These are phyloP conservation scores for Dendrobium nobile DNA, from an alignment of 106 monocot genomes.

Conservation along the genomic window DNA sequence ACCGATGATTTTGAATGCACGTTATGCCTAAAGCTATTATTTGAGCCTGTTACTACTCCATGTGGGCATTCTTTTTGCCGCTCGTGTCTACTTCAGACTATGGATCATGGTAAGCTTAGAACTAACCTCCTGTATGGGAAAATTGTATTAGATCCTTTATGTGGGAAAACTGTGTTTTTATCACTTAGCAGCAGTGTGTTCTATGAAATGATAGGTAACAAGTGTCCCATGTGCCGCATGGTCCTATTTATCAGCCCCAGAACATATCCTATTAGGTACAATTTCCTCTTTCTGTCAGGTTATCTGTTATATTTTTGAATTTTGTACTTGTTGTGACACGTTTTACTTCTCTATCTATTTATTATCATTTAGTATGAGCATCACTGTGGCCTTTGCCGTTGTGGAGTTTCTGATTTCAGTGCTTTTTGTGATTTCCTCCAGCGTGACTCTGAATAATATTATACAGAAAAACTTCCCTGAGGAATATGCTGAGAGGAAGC, in stretches of 20 bases:
- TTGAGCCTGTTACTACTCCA: constrained; percentile 96
- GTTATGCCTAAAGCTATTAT: constrained; percentile 79
- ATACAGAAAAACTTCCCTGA: constrained; percentile 83
- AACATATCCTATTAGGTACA: constrained; percentile 89
- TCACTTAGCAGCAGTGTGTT: neutral
- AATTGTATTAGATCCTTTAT: neutral
- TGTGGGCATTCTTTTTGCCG: constrained; percentile 99
- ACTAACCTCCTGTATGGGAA: neutral
- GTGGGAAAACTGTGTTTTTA: neutral
- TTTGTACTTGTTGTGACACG: neutral
- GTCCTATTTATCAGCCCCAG: constrained; percentile 81
- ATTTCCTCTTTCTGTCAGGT: neutral
- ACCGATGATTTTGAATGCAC: constrained; percentile 97
- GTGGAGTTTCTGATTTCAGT: constrained; percentile 21
- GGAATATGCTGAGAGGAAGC: constrained; percentile 79
- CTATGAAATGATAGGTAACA: constrained; percentile 54
- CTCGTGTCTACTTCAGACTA: constrained; percentile 79
- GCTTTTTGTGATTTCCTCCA: constrained; percentile 33
- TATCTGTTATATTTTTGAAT: neutral
- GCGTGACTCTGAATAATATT: constrained; percentile 92
- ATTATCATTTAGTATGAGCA: constrained; percentile 1
- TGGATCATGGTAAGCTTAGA: constrained; percentile 83
- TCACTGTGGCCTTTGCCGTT: neutral
- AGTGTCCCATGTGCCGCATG: constrained; percentile 93
- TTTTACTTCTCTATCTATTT: neutral